phyloP scores from a whole-genome alignment of 257 asterid genomes.

The Plantago ovata region DNA sequence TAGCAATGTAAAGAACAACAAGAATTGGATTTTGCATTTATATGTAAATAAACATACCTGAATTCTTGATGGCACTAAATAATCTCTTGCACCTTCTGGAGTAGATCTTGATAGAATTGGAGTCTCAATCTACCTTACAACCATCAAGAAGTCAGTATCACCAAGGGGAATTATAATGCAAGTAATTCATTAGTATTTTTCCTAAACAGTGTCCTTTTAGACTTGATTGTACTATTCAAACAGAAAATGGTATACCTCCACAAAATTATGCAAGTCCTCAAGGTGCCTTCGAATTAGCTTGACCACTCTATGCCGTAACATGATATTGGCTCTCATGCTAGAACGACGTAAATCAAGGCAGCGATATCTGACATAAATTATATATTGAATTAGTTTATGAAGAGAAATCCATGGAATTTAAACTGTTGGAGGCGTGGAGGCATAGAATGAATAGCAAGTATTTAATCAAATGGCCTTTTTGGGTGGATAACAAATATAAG shows the following conservation, averaged over 20 bases:
- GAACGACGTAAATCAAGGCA: conserved; percentile 93
- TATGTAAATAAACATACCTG: conserved; percentile 50
- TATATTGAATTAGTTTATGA: conserved; percentile 17
- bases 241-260: conserved; percentile 58
- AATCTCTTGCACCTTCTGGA: conserved; percentile 99
- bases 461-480: neutral
- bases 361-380: conserved; percentile 56
- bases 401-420: neutral
- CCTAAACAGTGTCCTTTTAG: conserved; percentile 11
- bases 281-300: conserved; percentile 86
- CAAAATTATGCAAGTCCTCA: conserved; percentile 82
- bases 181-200: conserved; percentile 10
- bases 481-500: neutral
- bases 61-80: conserved; percentile 96
- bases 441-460: conserved; percentile 1
- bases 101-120: conserved; percentile 98
- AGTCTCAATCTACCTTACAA: conserved; percentile 98
- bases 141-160: conserved; percentile 74
- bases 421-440: too few species aligned
- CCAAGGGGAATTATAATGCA: conserved; percentile 29
- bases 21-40: conserved; percentile 3
- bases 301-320: conserved; percentile 86
- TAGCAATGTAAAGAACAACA: conserved; percentile 7
- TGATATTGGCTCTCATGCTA: conserved; percentile 66
- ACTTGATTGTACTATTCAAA: conserved; percentile 4